Percentiles rank a stretch among this genome's conserved stretches.
phyloP scores from a whole-genome alignment of 441 rosid species.

The Kokia cookei region DNA sequence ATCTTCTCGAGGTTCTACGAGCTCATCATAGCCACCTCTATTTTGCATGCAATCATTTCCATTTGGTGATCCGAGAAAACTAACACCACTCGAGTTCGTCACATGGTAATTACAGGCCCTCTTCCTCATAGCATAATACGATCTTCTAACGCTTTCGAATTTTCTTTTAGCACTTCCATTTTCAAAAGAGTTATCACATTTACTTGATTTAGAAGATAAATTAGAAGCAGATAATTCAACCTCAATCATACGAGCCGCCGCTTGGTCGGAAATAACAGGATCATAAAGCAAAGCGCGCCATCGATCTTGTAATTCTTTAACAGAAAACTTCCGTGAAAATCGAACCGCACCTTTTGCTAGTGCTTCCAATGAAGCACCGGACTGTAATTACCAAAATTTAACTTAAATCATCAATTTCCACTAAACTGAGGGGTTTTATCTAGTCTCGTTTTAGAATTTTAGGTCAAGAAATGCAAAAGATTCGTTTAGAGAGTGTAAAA shows the following conservation, averaged over 20 bases:
- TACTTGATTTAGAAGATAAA: constrained; percentile 11
- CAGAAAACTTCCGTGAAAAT: constrained; percentile 45
- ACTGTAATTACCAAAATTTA: constrained; percentile 23
- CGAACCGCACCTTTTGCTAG: constrained; percentile 55
- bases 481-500: neutral
- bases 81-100: constrained; percentile 2
- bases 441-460: neutral
- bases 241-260: constrained; percentile 37
- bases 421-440: neutral
- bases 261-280: constrained; percentile 36
- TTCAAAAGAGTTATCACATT: constrained; percentile 14
- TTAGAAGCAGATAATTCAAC: constrained; percentile 24
- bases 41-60: neutral
- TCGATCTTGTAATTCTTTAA: constrained; percentile 42
- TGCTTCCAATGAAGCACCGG: constrained; percentile 57
- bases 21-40: constrained; percentile 14
- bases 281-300: constrained; percentile 61
- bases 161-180: constrained; percentile 24
- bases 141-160: constrained; percentile 26
- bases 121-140: constrained; percentile 34
- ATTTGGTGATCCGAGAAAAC: constrained; percentile 13
- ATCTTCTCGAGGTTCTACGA: constrained; percentile 6
- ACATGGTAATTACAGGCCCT: constrained; percentile 19
- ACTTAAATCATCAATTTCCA: neutral
- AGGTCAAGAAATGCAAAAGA: neutral